Evolutionary conservation across 345 rosid species (phyloP).

Genomic region (Camelina hispida): DNA sequence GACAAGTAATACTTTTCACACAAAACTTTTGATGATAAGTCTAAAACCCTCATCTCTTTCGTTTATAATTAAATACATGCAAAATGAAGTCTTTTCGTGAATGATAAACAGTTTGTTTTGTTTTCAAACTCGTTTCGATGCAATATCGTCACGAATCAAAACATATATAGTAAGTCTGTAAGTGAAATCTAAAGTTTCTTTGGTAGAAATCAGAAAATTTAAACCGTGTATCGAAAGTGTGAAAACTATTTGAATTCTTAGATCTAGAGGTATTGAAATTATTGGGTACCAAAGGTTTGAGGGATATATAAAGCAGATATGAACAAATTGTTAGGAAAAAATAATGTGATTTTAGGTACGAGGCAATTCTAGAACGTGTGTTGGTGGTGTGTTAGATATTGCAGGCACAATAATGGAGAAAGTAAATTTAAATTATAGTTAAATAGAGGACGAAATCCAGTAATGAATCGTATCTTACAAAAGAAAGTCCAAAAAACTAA

Average conservation of each 20-base stretch:
- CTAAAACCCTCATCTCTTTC: background rate
- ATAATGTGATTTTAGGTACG: slow-evolving; percentile 38
- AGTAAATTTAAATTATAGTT: slow-evolving; percentile 6
- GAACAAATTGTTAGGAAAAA: slow-evolving; percentile 30
- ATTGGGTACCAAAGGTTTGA: slow-evolving; percentile 19
- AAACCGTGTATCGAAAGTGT: background rate
- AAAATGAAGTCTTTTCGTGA: background rate
- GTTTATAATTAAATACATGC: slow-evolving; percentile 3
- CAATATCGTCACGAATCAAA: background rate
- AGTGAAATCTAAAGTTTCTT: slow-evolving; percentile 4
- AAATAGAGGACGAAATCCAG: slow-evolving; percentile 33
- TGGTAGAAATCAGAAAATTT: background rate
- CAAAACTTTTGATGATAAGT: background rate
- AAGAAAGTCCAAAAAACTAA: slow-evolving; percentile 19
- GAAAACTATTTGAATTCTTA: background rate
- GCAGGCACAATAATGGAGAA: slow-evolving; percentile 40
- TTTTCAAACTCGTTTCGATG: background rate
- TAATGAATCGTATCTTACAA: slow-evolving; percentile 41
- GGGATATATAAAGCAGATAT: slow-evolving; percentile 19
- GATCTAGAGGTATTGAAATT: slow-evolving; percentile 17
- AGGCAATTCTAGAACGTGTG: slow-evolving; percentile 44
- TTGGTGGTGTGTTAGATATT: slow-evolving; percentile 42
- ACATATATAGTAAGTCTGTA: background rate
- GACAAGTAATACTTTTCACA: background rate
- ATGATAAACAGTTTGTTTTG: background rate